Percentiles rank a stretch among this genome's conserved stretches.
These are phyloP conservation scores for Aspergillus oerlinghausenensis DNA, from an alignment of 2,329 filamentous ascomycete genomes.

Conservation along the genomic window DNA sequence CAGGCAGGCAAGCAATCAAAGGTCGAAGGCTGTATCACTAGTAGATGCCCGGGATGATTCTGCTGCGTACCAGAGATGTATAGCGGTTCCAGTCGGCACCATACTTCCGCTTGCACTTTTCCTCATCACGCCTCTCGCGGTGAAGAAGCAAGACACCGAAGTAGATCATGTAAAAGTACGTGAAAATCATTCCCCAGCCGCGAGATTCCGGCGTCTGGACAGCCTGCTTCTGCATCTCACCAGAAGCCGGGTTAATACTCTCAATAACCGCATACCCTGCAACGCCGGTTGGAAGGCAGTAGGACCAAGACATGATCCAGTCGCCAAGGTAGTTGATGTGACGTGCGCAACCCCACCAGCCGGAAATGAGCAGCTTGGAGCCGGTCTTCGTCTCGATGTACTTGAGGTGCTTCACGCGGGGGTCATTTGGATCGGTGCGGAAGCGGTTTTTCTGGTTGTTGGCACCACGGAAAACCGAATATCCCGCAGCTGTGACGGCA, in stretches of 20 bases:
- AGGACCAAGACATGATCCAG: constrained; percentile 91
- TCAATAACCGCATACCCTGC: constrained; percentile 71
- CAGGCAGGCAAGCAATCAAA: too few relatives aligned
- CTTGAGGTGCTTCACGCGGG: constrained; percentile 70
- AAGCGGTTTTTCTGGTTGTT: constrained; percentile 96
- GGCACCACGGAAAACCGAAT: constrained; percentile 85
- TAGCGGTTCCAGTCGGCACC: constrained; percentile 89
- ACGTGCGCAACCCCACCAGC: constrained; percentile 89
- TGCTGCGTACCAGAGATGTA: constrained; percentile 72
- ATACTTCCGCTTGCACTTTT: constrained; percentile 88
- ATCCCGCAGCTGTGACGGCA: constrained; percentile 66
- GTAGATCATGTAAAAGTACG: constrained; percentile 92
- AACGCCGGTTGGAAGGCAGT: constrained; percentile 78
- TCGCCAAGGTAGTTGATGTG: constrained; percentile 97
- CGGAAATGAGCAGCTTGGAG: constrained; percentile 73
- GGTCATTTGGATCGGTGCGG: constrained; percentile 79
- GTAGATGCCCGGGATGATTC: constrained; percentile 83
- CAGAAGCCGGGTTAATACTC: constrained; percentile 44
- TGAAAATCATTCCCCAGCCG: constrained; percentile 82
- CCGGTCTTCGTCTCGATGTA: constrained; percentile 82
- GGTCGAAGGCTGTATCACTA: constrained; percentile 33
- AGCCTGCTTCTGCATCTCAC: constrained; percentile 65
- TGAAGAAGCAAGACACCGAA: constrained; percentile 84
- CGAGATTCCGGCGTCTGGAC: constrained; percentile 68
- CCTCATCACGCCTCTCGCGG: constrained; percentile 80